phyloP scores from a whole-genome alignment of 495 filamentous ascomycete species.

The Xeromyces bisporus region DNA sequence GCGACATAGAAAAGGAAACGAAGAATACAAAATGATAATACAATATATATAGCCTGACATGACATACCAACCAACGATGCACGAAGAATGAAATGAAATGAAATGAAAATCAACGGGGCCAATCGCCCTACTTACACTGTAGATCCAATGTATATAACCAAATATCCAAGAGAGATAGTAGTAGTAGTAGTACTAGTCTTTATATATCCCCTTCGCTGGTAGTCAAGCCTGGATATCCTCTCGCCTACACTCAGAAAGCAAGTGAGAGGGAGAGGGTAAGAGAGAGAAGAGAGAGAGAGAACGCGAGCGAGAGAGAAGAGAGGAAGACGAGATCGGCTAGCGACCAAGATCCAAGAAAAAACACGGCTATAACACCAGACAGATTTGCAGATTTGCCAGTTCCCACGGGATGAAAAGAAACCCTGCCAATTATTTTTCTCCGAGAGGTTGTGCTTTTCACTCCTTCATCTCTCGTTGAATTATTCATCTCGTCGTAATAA shows the following conservation, averaged over 20 bases:
- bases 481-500: conserved; percentile 26
- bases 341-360: background rate
- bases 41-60: too few relatives aligned
- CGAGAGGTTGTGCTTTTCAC: background rate
- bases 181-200: conserved; percentile 5
- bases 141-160: too few relatives aligned
- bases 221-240: conserved; percentile 6
- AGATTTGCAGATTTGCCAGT: too few relatives aligned
- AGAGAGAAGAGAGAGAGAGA: conserved; percentile 8
- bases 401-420: background rate
- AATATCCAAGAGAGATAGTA: too few relatives aligned
- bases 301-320: conserved; percentile 10
- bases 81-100: too few relatives aligned
- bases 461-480: conserved; percentile 1
- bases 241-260: too few relatives aligned
- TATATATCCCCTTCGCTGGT: conserved; percentile 7
- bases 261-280: conserved; percentile 1
- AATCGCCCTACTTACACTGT: too few relatives aligned
- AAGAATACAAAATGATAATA: too few relatives aligned
- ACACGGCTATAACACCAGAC: background rate
- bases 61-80: too few relatives aligned
- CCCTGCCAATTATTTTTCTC: background rate
- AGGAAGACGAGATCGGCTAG: conserved; percentile 3
- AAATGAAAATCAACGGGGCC: too few relatives aligned
- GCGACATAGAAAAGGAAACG: too few relatives aligned